Evolutionary conservation across 1,284 basidiomycete genomes (phyloP).

Genomic region (Ceratobasidium papillatum): DNA sequence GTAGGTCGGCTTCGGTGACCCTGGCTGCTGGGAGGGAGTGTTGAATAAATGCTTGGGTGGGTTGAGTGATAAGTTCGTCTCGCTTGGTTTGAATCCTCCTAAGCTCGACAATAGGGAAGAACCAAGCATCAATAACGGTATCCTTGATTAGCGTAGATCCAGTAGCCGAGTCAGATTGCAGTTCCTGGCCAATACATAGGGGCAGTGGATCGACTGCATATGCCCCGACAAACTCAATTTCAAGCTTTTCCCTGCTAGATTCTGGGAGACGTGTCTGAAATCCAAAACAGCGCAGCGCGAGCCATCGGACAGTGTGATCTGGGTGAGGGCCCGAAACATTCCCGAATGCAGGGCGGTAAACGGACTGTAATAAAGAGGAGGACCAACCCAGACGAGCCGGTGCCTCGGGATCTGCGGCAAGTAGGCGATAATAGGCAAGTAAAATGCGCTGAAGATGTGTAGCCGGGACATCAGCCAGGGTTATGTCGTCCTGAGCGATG

Average conservation of each 20-base stretch:
- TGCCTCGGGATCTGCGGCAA: slow-evolving; percentile 74
- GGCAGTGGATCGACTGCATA: slow-evolving; percentile 55
- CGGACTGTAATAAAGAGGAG: slow-evolving; percentile 62
- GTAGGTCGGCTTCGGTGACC: slow-evolving; percentile 25
- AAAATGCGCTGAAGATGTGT: slow-evolving; percentile 70
- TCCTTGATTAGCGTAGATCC: slow-evolving; percentile 51
- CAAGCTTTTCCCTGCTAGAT: slow-evolving; percentile 70
- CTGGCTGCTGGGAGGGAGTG: neutral
- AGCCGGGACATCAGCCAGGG: slow-evolving; percentile 53
- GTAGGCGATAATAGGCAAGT: slow-evolving; percentile 81
- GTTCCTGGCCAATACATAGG: slow-evolving; percentile 47
- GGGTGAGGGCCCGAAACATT: slow-evolving; percentile 55
- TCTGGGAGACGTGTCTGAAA: slow-evolving; percentile 81
- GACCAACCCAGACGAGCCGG: slow-evolving; percentile 73
- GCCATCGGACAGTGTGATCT: slow-evolving; percentile 69
- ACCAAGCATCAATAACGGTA: slow-evolving; percentile 73
- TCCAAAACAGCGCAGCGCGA: slow-evolving; percentile 81
- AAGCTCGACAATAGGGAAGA: slow-evolving; percentile 74
- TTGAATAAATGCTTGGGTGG: neutral
- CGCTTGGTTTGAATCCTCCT: slow-evolving; percentile 66
- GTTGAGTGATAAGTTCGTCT: slow-evolving; percentile 54
- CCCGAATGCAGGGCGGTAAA: slow-evolving; percentile 60
- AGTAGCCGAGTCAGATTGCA: slow-evolving; percentile 50
- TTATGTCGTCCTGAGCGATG: slow-evolving; percentile 48
- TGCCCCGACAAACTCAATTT: slow-evolving; percentile 68